phyloP scores from a whole-genome alignment of 495 filamentous ascomycete genomes.

The Daldinia vernicosa region DNA sequence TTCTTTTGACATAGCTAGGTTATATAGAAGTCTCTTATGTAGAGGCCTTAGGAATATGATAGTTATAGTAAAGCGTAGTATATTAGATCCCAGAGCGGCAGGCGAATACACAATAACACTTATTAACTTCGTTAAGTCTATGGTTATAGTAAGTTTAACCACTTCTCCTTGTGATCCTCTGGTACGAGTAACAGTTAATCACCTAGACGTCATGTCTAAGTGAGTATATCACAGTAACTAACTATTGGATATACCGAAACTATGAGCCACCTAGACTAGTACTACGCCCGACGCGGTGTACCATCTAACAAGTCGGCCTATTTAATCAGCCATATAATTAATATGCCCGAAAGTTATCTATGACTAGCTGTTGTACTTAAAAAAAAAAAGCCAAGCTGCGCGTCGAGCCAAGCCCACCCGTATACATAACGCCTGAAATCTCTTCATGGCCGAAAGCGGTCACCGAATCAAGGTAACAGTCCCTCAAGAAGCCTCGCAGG shows the following conservation, averaged over 20 bases:
- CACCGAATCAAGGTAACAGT: conserved; percentile 15
- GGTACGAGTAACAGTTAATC: background rate
- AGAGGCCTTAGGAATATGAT: background rate
- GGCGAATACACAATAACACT: background rate
- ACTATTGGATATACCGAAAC: background rate
- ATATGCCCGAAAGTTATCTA: background rate
- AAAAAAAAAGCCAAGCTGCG: background rate
- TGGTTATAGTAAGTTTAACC: background rate
- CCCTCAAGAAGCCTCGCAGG: background rate
- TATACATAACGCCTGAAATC: conserved; percentile 1
- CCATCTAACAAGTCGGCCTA: background rate
- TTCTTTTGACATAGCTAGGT: background rate
- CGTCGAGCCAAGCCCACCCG: background rate
- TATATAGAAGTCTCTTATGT: background rate
- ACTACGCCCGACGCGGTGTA: background rate
- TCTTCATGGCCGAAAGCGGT: conserved; percentile 10
- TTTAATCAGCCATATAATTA: background rate
- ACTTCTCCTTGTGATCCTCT: background rate
- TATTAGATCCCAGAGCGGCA: background rate
- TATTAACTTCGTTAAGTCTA: background rate
- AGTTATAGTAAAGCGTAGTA: background rate
- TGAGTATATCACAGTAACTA: background rate
- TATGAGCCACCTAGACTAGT: background rate
- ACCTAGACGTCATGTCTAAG: background rate
- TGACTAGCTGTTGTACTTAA: background rate